Evolutionary conservation across 306 rosid genomes (phyloP).

Genomic region (Citrullus colocynthis): DNA sequence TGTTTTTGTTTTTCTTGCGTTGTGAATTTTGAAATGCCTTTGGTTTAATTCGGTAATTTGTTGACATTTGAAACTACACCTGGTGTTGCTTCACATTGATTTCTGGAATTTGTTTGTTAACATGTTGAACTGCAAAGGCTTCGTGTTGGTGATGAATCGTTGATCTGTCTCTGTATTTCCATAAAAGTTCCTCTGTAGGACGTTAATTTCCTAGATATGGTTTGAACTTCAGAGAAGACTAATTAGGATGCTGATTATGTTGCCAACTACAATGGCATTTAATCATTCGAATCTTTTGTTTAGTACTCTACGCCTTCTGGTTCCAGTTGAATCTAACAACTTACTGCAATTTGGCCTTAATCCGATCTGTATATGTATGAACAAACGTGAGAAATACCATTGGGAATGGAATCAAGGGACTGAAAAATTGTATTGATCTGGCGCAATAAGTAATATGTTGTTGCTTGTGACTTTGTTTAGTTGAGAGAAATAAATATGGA

Average conservation of each 20-base stretch:
- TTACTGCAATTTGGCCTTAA: not conserved
- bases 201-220: not conserved
- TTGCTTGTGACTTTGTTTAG: conserved; percentile 29
- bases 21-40: not conserved
- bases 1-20: not conserved
- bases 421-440: not conserved
- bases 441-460: not conserved
- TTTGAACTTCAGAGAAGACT: not conserved
- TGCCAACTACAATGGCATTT: not conserved
- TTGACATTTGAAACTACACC: not conserved
- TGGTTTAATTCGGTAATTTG: not conserved
- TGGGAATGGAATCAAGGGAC: not conserved
- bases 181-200: not conserved
- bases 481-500: conserved; percentile 43
- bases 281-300: not conserved
- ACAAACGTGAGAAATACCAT: not conserved
- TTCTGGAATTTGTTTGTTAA: not conserved
- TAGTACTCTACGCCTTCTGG: not conserved
- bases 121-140: not conserved
- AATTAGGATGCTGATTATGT: not conserved
- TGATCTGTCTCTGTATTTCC: not conserved
- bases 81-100: not conserved
- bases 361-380: not conserved
- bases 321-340: not conserved
- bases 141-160: not conserved